Evolutionary conservation across 2,329 filamentous ascomycete species (phyloP).

Genomic region (Botrytis byssoidea): DNA sequence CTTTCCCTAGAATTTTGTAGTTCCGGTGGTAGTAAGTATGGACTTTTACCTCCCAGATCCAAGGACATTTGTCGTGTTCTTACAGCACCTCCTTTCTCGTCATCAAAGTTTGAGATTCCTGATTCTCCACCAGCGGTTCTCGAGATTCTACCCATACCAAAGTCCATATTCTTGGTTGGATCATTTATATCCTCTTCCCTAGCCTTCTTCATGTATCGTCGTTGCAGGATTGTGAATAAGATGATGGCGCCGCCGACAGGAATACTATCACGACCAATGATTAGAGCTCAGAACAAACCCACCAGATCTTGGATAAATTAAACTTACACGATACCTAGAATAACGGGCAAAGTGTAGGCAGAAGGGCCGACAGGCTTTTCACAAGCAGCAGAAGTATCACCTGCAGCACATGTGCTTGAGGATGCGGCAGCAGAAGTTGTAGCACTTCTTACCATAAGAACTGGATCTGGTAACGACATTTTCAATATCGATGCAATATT

Average conservation of each 20-base stretch:
- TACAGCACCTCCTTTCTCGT: slow-evolving; percentile 41
- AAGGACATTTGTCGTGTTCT: slow-evolving; percentile 58
- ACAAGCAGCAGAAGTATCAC: slow-evolving; percentile 45
- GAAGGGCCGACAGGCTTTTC: slow-evolving; percentile 58
- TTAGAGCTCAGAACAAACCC: slow-evolving; percentile 17
- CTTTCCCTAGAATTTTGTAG: slow-evolving; percentile 80
- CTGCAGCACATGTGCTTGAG: slow-evolving; percentile 40
- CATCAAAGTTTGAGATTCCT: not conserved
- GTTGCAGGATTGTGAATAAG: slow-evolving; percentile 74
- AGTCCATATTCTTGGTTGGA: slow-evolving; percentile 88
- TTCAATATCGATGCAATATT: slow-evolving; percentile 32
- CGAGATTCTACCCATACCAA: slow-evolving; percentile 66
- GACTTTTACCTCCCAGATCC: slow-evolving; percentile 71
- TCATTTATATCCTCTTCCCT: slow-evolving; percentile 78
- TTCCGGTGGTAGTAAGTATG: slow-evolving; percentile 88
- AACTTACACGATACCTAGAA: slow-evolving; percentile 69
- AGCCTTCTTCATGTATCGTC: slow-evolving; percentile 70
- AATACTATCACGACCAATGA: slow-evolving; percentile 55
- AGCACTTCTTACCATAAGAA: slow-evolving; percentile 30
- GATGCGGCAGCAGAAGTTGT: slow-evolving; percentile 29
- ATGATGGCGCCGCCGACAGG: slow-evolving; percentile 66
- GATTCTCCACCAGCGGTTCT: slow-evolving; percentile 22
- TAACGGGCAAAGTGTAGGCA: slow-evolving; percentile 63
- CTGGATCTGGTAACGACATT: slow-evolving; percentile 30
- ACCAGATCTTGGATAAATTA: not conserved